These are phyloP conservation scores for Mycena rosella DNA, from an alignment of 768 basidiomycete genomes.

Conservation along the genomic window DNA sequence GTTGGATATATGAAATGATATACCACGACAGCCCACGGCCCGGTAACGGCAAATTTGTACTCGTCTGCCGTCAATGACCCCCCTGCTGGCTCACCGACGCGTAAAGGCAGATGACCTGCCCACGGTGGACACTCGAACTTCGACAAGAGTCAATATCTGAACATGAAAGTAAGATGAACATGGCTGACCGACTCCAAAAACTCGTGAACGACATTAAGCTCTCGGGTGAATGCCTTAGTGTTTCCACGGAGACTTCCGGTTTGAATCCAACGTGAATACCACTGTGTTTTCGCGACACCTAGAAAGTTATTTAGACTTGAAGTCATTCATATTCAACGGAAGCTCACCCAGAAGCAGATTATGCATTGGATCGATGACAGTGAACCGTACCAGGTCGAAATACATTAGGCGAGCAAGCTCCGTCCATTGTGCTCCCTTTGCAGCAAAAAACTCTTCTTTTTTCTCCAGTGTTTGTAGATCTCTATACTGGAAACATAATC, in stretches of 20 bases:
- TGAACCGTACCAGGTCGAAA: not conserved
- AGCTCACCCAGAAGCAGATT: not conserved
- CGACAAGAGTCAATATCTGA: not conserved
- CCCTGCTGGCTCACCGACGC: constrained; percentile 20
- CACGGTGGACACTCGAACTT: not conserved
- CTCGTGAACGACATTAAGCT: not conserved
- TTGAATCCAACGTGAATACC: constrained; percentile 2
- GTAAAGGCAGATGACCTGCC: too few species aligned
- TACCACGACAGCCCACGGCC: constrained; percentile 31
- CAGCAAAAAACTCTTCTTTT: not conserved
- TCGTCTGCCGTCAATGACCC: constrained; percentile 42
- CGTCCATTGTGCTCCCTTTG: not conserved
- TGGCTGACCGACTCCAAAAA: not conserved
- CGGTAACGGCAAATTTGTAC: constrained; percentile 37
- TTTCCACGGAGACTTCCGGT: not conserved
- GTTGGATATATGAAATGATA: not conserved
- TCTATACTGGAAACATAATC: not conserved
- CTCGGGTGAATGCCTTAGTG: not conserved
- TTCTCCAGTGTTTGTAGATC: not conserved
- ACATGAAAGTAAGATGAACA: not conserved
- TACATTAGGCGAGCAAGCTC: not conserved
- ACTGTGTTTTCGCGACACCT: constrained; percentile 27
- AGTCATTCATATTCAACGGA: not conserved
- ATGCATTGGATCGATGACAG: constrained; percentile 4
- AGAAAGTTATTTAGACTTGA: too few species aligned